Evolutionary conservation across 306 rosid genomes (phyloP), one percentile per base, ranked within the genome.

Genomic region (Cicer chorassanicum): DNA sequence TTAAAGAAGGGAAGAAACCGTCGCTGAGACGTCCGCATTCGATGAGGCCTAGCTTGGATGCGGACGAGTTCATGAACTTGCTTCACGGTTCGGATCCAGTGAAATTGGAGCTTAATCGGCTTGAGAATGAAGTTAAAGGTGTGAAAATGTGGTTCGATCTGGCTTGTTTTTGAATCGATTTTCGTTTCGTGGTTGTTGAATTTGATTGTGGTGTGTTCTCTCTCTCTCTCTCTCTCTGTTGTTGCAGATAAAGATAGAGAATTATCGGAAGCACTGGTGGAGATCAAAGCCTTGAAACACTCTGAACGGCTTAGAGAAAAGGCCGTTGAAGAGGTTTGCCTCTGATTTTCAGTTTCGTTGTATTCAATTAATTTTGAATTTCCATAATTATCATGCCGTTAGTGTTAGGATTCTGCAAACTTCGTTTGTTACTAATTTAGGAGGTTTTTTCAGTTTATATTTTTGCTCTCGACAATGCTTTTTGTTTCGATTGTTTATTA

Each of bases 11-110:
- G 85, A 94, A 73, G 84, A 80, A 82, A 78, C 90, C 96, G 45
- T 90, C 93, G 12, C 74, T 98, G 83, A 89, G 99, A 83, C 78
- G 97, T 24, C 77, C 15, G 24, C 72, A 86, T 45, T 83, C 92
- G 73, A 66, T 82, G 80, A 80, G 97, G 92, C 98, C 89, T 80
- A 95, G 99, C 64, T 63, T 95, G 74, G 99, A 95, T 45, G 96
- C 97, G 41, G 99, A 95, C 38, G 99, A 95, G 90, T 87, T 95
- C 82, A 68, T 95, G 53, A 95, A 92, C 84, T 72, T 95, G 54
- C 57, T 95, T 73, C 98, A 90, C 86, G 99, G 99, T 65, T 95
- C 99, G 93, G 99, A 95, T 95, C 99, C 99, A 91, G 99, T 95
- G 72, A 95, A 92, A 84, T 87, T 95, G 73, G 99, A 95, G 93